Percentiles rank a stretch among this genome's conserved stretches.
Conservation (phyloP, 2,329 filamentous ascomycete species). For the Colletotrichum endophyticum region DNA sequence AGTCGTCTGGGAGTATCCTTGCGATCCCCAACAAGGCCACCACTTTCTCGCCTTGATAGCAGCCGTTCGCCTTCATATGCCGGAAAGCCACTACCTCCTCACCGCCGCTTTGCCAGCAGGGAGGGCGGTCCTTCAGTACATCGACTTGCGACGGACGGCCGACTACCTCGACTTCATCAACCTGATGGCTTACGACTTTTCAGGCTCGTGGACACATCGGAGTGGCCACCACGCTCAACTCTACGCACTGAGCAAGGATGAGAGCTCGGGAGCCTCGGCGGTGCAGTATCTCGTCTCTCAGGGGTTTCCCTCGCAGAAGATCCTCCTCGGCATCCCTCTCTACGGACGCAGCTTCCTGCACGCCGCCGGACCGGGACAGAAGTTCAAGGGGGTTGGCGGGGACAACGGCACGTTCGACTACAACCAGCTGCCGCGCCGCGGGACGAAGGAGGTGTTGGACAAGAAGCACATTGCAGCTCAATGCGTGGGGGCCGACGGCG, state of each 20-base stretch:
- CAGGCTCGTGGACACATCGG: slow-evolving; percentile 70
- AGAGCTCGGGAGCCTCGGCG: slow-evolving; percentile 69
- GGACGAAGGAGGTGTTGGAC: slow-evolving; percentile 71
- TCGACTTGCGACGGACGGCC: slow-evolving; percentile 68
- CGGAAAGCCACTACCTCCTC: slow-evolving; percentile 70
- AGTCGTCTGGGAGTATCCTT: slow-evolving; percentile 86
- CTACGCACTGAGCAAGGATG: slow-evolving; percentile 63
- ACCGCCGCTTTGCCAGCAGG: slow-evolving; percentile 75
- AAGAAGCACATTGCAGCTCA: slow-evolving; percentile 71
- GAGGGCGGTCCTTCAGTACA: slow-evolving; percentile 69
- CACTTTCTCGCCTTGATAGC: slow-evolving; percentile 75
- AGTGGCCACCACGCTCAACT: slow-evolving; percentile 81
- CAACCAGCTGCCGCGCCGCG: slow-evolving; percentile 65
- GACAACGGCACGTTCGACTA: slow-evolving; percentile 79
- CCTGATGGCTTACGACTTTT: slow-evolving; percentile 82
- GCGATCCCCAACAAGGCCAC: slow-evolving; percentile 66
- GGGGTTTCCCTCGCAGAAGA: slow-evolving; percentile 72
- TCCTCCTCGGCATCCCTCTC: slow-evolving; percentile 76
- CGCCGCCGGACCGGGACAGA: slow-evolving; percentile 68
- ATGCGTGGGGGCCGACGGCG: slow-evolving; percentile 75
- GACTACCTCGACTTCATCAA: slow-evolving; percentile 77
- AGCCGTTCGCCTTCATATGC: slow-evolving; percentile 69
- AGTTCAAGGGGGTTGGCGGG: slow-evolving; percentile 58
- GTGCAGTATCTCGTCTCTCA: slow-evolving; percentile 69
- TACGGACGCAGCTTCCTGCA: slow-evolving; percentile 79